A percentile compares a stretch with the other conserved stretches of the same genome.
Conservation (phyloP, 2,329 filamentous ascomycete genomes). For the Fusarium piperis region DNA sequence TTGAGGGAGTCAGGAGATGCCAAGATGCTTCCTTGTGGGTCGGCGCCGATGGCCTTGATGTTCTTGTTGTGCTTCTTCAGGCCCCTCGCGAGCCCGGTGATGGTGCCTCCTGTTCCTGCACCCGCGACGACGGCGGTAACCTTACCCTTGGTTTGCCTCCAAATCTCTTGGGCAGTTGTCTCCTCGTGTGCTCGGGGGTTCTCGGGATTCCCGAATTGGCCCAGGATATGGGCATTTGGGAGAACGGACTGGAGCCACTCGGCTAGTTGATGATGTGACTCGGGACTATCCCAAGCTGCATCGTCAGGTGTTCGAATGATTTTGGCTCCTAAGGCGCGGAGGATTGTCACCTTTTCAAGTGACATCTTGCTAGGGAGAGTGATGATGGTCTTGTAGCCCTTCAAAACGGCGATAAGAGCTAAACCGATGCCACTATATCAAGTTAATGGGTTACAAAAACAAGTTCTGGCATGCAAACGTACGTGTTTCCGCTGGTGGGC, state of each 20-base stretch:
- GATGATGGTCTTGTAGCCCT: slow-evolving; percentile 97
- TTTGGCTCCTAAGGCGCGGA: slow-evolving; percentile 90
- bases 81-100: slow-evolving; percentile 86
- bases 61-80: slow-evolving; percentile 84
- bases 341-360: slow-evolving; percentile 92
- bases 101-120: slow-evolving; percentile 92
- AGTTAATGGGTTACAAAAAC: too few species aligned
- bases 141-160: slow-evolving; percentile 84
- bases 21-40: slow-evolving; percentile 89
- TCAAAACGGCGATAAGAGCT: slow-evolving; percentile 92
- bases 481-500: slow-evolving; percentile 96
- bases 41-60: slow-evolving; percentile 88
- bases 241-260: slow-evolving; percentile 85
- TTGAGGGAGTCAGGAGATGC: slow-evolving; percentile 83
- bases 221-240: slow-evolving; percentile 92
- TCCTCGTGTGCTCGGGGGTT: slow-evolving; percentile 89
- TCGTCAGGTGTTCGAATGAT: slow-evolving; percentile 97
- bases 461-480: too few species aligned
- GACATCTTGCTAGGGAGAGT: slow-evolving; percentile 99
- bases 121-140: slow-evolving; percentile 86
- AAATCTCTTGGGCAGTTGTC: slow-evolving; percentile 90
- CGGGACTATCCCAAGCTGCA: slow-evolving; percentile 90
- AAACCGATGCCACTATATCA: slow-evolving; percentile 78
- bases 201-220: slow-evolving; percentile 90
- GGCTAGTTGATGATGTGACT: slow-evolving; percentile 90